These are phyloP conservation scores for Penicillium crystallinum DNA, from an alignment of 495 filamentous ascomycete species.

Conservation along the genomic window DNA sequence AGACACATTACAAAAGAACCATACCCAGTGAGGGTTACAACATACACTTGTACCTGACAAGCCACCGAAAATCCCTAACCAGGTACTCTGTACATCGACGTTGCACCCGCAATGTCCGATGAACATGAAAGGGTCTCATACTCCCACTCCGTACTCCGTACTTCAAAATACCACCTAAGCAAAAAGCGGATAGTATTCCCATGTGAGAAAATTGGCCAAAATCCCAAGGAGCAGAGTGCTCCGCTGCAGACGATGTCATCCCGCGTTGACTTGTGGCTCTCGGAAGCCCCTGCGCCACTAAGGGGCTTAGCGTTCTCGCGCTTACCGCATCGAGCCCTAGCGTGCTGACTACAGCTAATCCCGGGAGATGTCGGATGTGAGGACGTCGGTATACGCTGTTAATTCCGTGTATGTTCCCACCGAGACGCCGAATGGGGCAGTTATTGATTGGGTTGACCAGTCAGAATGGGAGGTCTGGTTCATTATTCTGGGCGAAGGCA, in stretches of 20 bases:
- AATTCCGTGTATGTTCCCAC: slow-evolving; percentile 8
- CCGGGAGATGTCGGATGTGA: slow-evolving; percentile 8
- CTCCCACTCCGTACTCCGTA: background rate
- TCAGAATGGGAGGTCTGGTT: no score
- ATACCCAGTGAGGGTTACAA: no score
- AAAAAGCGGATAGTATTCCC: background rate
- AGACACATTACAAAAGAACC: no score
- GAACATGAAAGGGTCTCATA: background rate
- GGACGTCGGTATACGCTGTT: background rate
- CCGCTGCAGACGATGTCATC: slow-evolving; percentile 23
- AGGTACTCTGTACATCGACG: no score
- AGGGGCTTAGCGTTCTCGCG: slow-evolving; percentile 12
- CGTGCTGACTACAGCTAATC: background rate
- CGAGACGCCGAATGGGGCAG: slow-evolving; percentile 12
- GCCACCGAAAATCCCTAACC: no score
- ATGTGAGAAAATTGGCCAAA: no score
- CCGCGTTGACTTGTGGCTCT: slow-evolving; percentile 16
- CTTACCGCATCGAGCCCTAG: background rate
- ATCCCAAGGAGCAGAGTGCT: slow-evolving; percentile 20
- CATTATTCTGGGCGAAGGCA: no score
- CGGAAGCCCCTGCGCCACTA: slow-evolving; percentile 20
- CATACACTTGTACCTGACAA: no score
- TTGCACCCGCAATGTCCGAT: no score
- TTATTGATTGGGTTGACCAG: background rate
- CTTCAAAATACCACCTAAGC: background rate